Evolutionary conservation across 768 basidiomycete species (phyloP).

Genomic region (Panaeolus papilionaceus): DNA sequence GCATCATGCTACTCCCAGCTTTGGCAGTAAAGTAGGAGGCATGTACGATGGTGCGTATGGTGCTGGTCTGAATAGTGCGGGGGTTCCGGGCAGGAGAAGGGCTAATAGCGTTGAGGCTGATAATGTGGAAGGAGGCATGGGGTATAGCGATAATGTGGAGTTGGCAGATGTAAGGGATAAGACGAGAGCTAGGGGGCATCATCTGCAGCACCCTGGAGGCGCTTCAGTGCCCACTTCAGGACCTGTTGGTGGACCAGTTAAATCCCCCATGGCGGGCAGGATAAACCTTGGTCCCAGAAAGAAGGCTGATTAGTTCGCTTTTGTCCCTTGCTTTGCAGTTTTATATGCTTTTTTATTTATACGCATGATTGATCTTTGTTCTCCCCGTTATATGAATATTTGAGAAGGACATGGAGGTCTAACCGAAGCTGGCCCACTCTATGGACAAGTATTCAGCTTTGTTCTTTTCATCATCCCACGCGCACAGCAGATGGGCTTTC

Average conservation of each 20-base stretch:
- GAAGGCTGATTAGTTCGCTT: not conserved
- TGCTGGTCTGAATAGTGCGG: conserved; percentile 10
- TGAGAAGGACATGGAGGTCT: conserved; percentile 21
- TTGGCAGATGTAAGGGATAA: not conserved
- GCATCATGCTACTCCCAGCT: conserved; percentile 17
- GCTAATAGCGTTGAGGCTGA: conserved; percentile 58
- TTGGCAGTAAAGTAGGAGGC: conserved; percentile 21
- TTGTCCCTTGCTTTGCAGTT: not conserved
- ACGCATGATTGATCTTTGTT: not conserved
- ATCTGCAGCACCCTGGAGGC: not conserved
- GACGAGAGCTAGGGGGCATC: not conserved
- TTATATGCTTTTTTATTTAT: not conserved
- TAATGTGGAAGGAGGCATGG: conserved; percentile 64
- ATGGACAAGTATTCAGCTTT: conserved; percentile 78
- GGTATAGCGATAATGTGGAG: not conserved
- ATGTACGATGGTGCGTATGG: not conserved
- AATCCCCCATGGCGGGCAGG: not conserved
- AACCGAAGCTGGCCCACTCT: conserved; percentile 94
- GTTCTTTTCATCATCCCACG: conserved; percentile 78
- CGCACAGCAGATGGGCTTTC: conserved; percentile 91
- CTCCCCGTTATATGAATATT: conserved; percentile 16
- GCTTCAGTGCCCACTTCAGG: not conserved
- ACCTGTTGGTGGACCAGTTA: not conserved
- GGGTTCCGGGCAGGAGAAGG: conserved; percentile 31
- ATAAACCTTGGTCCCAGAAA: conserved; percentile 4